Evolutionary conservation across 306 rosid species (phyloP), one percentile per base, ranked within the genome.

Genomic region (Vicia sativa): DNA sequence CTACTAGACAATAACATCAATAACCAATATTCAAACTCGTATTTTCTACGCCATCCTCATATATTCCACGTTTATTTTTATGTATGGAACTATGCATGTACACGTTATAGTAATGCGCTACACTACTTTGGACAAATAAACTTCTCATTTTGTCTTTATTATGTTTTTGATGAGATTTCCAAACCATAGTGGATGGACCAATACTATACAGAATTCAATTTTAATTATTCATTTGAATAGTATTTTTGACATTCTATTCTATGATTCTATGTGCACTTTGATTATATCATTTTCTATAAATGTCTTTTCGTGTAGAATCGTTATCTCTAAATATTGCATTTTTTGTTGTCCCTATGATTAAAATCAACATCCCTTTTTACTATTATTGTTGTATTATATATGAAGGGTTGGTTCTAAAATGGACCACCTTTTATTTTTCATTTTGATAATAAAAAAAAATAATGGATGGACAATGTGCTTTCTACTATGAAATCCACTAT

Each of bases 371-470:
- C 37, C 28, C 64, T 44, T 60, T 61, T 23, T 21, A 14, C 19
- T 38, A 62, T 44, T 65, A 15, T 37, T 67, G 77, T 71, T 71
- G 64, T 66, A 19, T 71, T 71, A 64, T 66, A 19, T 59, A 53
- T 59, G 21, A 21, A 21, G 23, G 23, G 23, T 21, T 60, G 71
- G 4, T 61, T 9, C 18, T 13, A 25, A 62, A 73, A 73, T 23
- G 82, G 78, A 78, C 72, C 79, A 67, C 72, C 52, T 8, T 61
- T 77, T 57, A 54, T 48, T 28, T 70, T 60, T 18, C 57, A 58
- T 64, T 64, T 77, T 71, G 46, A 63, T 59, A 76, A 49, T 37
- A 70, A 28, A 11, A 18, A 58, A 71, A 37, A 19, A 70, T 42
- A 67, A 67, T 59, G 75, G 67, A 68, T 67, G 75, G 67, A 69